Evolutionary conservation across 768 basidiomycete genomes (phyloP), one percentile per base, ranked within the genome.

Genomic region (Naematelia encephala): DNA sequence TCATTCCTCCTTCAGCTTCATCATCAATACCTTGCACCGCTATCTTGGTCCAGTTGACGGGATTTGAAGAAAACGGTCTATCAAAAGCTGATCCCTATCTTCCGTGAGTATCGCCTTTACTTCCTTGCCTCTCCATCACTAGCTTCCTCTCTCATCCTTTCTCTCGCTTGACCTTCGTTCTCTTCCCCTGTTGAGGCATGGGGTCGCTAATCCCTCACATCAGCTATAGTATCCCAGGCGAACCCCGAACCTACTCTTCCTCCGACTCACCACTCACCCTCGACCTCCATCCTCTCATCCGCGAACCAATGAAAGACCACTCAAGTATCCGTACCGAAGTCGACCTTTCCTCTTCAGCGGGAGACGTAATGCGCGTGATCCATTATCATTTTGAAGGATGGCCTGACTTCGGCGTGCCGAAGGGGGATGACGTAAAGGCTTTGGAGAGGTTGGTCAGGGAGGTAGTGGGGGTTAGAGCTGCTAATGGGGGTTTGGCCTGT

Each of bases 21-120:
- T n/a, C 39, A 27, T 51, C 44, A 30, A 57, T 26, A 26, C 48
- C 57, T 8, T 47, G 49, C 21, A 42, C 55, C 28, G 72, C 61
- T 0, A 66, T 75, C 61, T 47, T 76, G 29, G 68, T 78, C n/a
- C 77, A 78, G 57, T 64, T 78, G 49, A 78, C 77, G 12, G 70
- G 64, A 2, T 67, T 63, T 30, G 56, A 72, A 23, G 77, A 78
- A 51, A 53, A 57, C 4, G 72, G 68, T 4, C 59, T 65, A 25
- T 53, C 48, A n/a, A 78, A 78, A 59, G 73, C 77, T 4, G 73
- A 78, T 43, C 67, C 63, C 1, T 78, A 78, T 51, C 51, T 77
- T 11, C 70, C 70, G 59, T 67, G 55, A 47, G 59, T 30, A 3
- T 8, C 26, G 1, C 21, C n/a, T n/a, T n/a, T n/a, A 13, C 53